phyloP scores from a whole-genome alignment of 139 green algal genomes.

The Asterochloris sp. region DNA sequence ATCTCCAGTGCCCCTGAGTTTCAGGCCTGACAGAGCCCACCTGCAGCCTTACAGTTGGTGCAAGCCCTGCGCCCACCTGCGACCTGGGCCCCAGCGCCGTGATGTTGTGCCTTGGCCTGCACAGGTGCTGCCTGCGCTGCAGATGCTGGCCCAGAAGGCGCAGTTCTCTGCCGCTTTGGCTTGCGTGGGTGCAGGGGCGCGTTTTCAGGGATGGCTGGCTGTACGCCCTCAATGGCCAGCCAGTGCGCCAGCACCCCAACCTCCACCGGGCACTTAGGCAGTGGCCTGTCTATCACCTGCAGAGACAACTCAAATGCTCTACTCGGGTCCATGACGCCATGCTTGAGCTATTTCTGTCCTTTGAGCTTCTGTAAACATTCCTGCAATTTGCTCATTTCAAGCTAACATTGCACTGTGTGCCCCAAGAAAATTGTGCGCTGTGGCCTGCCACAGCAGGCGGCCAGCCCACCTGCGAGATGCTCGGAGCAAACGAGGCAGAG shows the following conservation, averaged over 20 bases:
- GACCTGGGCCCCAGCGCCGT: no score
- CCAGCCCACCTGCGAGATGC: no score
- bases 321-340: not conserved
- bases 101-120: no score
- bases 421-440: no score
- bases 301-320: not conserved
- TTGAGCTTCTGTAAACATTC: not conserved
- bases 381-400: not conserved
- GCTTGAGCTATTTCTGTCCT: not conserved
- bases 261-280: constrained; percentile 73
- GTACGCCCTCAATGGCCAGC: constrained; percentile 86
- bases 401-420: no score
- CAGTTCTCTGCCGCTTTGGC: not conserved
- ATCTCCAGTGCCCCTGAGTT: no score
- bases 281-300: constrained; percentile 41
- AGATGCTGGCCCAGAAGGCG: constrained; percentile 3
- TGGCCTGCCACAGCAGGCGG: no score
- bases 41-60: no score
- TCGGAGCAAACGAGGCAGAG: no score
- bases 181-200: constrained; percentile 25
- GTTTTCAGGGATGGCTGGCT: constrained; percentile 90
- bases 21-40: no score
- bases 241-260: constrained; percentile 79
- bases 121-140: no score
- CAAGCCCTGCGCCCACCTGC: no score